These are phyloP conservation scores for Phaeosphaeria sp. DNA, from an alignment of 2,329 filamentous ascomycete genomes.

Conservation along the genomic window DNA sequence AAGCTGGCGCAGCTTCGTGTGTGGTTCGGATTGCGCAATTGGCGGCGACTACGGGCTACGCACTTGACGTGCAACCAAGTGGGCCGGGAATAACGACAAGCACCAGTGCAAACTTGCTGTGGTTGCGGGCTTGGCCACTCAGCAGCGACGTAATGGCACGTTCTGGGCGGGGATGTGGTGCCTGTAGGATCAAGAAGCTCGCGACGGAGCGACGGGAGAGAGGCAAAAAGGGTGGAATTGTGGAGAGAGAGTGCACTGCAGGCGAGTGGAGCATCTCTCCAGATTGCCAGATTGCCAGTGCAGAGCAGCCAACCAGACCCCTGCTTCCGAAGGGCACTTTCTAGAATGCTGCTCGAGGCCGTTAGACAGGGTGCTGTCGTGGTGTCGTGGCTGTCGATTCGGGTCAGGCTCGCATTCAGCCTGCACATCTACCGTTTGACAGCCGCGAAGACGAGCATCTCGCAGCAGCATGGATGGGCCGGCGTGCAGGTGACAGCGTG, in stretches of 20 bases:
- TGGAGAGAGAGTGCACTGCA: neutral
- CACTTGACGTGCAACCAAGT: neutral
- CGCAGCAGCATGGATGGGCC: neutral
- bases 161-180: neutral
- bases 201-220: neutral
- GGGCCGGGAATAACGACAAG: slow-evolving; percentile 2
- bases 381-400: neutral
- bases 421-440: slow-evolving; percentile 6
- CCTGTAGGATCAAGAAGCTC: neutral
- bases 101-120: neutral
- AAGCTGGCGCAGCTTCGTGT: neutral
- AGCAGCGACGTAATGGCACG: neutral
- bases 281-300: neutral
- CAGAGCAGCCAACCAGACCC: neutral
- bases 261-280: neutral
- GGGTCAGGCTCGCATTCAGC: slow-evolving; percentile 11
- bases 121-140: neutral
- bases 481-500: slow-evolving; percentile 1
- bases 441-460: slow-evolving; percentile 2
- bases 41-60: neutral
- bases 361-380: slow-evolving; percentile 3
- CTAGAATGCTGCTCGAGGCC: slow-evolving; percentile 9
- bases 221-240: neutral
- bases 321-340: neutral
- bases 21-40: slow-evolving; percentile 9